Percentiles rank a stretch among this genome's conserved stretches.
These are phyloP conservation scores for Eucalyptus marginata DNA, from an alignment of 345 rosid genomes.

Conservation along the genomic window DNA sequence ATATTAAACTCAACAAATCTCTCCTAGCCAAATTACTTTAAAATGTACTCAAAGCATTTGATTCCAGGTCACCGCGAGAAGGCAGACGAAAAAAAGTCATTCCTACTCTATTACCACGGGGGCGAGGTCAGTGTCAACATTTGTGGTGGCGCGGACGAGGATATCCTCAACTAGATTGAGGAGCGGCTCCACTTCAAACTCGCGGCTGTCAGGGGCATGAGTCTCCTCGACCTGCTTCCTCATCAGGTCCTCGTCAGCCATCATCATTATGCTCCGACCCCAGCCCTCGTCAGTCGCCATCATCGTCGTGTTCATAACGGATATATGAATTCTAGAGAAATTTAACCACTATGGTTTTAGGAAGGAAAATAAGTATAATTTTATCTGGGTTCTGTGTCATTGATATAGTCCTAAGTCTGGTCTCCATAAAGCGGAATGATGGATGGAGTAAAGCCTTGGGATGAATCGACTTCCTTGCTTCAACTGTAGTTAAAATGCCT, in stretches of 20 bases:
- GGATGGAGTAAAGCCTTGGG: neutral
- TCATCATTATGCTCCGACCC: slow-evolving; percentile 3
- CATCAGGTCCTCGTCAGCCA: slow-evolving; percentile 44
- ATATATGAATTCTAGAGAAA: neutral
- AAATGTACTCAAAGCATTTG: neutral
- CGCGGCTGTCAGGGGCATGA: slow-evolving; percentile 39
- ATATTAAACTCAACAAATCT: neutral
- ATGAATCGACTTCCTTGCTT: slow-evolving; percentile 77
- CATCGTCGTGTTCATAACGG: neutral
- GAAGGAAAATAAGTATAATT: neutral
- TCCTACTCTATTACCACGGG: slow-evolving; percentile 6
- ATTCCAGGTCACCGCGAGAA: neutral
- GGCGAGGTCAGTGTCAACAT: slow-evolving; percentile 5
- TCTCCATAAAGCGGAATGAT: neutral
- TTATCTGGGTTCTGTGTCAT: neutral
- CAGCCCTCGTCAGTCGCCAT: neutral
- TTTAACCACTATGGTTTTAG: neutral
- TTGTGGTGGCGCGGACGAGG: slow-evolving; percentile 27
- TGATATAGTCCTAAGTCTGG: neutral
- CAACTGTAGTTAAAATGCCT: slow-evolving; percentile 20
- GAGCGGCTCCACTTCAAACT: slow-evolving; percentile 44
- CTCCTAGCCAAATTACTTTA: neutral
- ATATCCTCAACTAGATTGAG: slow-evolving; percentile 50
- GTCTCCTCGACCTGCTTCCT: slow-evolving; percentile 37
- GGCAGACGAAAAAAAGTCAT: neutral